These are phyloP conservation scores for Cyclotella kingstonii DNA, from an alignment of 108 stramenopile species.

Conservation along the genomic window DNA sequence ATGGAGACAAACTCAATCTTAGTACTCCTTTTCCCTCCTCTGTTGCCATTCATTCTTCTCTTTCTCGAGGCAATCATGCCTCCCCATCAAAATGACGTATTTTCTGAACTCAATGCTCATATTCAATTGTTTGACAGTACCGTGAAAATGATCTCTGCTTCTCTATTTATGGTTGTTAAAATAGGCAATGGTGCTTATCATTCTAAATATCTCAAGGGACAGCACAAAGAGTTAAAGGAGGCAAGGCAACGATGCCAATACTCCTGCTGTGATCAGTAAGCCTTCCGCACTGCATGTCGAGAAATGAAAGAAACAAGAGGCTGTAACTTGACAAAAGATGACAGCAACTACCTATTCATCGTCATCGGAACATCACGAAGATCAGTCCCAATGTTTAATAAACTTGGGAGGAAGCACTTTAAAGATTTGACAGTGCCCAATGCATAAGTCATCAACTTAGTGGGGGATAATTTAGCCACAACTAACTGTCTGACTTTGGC, in stretches of 20 bases:
- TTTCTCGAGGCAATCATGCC: slow-evolving; percentile 22
- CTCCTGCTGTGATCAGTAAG: slow-evolving; percentile 62
- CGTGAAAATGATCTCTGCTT: slow-evolving; percentile 84
- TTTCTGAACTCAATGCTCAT: slow-evolving; percentile 64
- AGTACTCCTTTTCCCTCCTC: not conserved
- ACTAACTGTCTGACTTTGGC: slow-evolving; percentile 79
- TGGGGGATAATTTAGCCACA: slow-evolving; percentile 56
- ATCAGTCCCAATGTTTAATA: slow-evolving; percentile 24
- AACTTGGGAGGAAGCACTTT: slow-evolving; percentile 39
- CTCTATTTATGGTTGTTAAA: slow-evolving; percentile 72
- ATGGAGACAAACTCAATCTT: too few species aligned
- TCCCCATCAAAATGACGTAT: slow-evolving; percentile 40
- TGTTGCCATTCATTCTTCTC: not conserved
- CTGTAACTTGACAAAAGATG: slow-evolving; percentile 54
- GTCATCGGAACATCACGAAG: slow-evolving; percentile 18
- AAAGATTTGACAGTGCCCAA: slow-evolving; percentile 23
- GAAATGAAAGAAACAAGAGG: slow-evolving; percentile 70
- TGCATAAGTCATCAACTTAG: slow-evolving; percentile 16
- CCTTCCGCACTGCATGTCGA: slow-evolving; percentile 83
- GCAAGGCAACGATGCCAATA: slow-evolving; percentile 40
- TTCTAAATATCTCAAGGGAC: slow-evolving; percentile 70
- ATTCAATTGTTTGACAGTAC: slow-evolving; percentile 79
- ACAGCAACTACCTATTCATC: slow-evolving; percentile 34
- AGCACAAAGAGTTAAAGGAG: slow-evolving; percentile 74
- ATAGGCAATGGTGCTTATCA: slow-evolving; percentile 54